Base-by-base conservation (phyloP, 169 alveolate species). In the Plasmodium knowlesi region DNA sequence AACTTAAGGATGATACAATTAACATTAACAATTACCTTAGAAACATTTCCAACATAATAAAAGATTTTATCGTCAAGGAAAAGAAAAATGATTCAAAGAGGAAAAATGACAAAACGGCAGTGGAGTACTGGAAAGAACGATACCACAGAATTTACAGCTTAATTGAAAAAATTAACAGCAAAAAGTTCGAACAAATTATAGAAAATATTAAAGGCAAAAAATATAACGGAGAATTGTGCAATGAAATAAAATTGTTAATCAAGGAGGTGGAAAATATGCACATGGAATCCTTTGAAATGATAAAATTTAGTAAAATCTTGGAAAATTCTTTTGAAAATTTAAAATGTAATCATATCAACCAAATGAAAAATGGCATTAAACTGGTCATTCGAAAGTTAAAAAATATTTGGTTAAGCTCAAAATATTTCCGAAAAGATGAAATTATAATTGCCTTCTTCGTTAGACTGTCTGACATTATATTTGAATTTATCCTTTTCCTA, bases 261-360 rank as follows among this genome's bases (percentile, higher is more conserved):
- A 67, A 79, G 50, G 94, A 89, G 25, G 76, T 89, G 41, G 94
- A 89, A 61, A 71, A 67, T 73, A 89, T 89, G 25, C 94, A 89
- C 53, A 89, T 89, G 71, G 89, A 89, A 89, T 89, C 94, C 19
- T 89, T 89, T 39, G 94, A 89, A 89, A 89, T 89, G 94, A 89
- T 89, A 5, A 89, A 89, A 78, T 89, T 89, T 79, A 89, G 94
- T 67, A 89, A 78, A 41, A 43, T 89, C 14, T 57, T 89, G 71
- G 90, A 89, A 32, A 89, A 70, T 10, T 89, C 94, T n/a, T 89
- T 89, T 67, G 89, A 89, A 57, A 79, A 72, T 6, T 79, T 89
- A 89, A 89, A 80, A 67, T 37, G 32, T 61, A 79, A 4, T 54
- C 71, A 89, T 67, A 89, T 89, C 19, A 43, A 79, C 71, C 88